Conservation (phyloP, 2,329 filamentous ascomycete species). For the Neonectria hederae region DNA sequence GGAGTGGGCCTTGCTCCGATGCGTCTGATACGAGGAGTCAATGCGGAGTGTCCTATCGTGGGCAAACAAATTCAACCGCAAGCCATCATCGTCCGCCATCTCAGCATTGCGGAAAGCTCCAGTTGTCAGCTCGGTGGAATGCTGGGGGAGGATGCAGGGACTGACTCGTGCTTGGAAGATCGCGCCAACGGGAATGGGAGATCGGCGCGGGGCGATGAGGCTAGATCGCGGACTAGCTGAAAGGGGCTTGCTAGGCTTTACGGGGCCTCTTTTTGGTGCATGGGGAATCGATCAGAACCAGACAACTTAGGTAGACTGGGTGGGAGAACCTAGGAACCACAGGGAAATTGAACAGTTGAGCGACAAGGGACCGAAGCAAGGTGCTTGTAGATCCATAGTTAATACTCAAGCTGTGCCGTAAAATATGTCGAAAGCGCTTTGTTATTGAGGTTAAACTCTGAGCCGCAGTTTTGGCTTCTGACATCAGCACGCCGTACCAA, state of each 20-base stretch:
- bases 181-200: not conserved
- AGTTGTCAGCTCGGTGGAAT: not conserved
- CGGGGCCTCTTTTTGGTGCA: not conserved
- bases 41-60: not conserved
- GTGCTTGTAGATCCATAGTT: not conserved
- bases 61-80: not conserved
- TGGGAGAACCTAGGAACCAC: not conserved
- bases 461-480: not conserved
- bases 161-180: slow-evolving; percentile 8
- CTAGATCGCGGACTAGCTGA: not conserved
- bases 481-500: not conserved
- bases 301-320: not conserved
- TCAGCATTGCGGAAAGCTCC: not conserved
- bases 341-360: not conserved
- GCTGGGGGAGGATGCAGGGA: not conserved
- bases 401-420: too few relatives aligned
- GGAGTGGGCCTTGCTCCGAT: not conserved
- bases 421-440: not conserved
- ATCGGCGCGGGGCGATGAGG: not conserved
- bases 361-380: not conserved
- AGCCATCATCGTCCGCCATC: too few relatives aligned
- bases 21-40: not conserved
- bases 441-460: not conserved
- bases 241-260: not conserved
- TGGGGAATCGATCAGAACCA: not conserved